A percentile compares a stretch with the other conserved stretches of the same genome.
These are phyloP conservation scores for Raffaelea deltoideospora DNA, from an alignment of 2,329 filamentous ascomycete species.

Conservation along the genomic window DNA sequence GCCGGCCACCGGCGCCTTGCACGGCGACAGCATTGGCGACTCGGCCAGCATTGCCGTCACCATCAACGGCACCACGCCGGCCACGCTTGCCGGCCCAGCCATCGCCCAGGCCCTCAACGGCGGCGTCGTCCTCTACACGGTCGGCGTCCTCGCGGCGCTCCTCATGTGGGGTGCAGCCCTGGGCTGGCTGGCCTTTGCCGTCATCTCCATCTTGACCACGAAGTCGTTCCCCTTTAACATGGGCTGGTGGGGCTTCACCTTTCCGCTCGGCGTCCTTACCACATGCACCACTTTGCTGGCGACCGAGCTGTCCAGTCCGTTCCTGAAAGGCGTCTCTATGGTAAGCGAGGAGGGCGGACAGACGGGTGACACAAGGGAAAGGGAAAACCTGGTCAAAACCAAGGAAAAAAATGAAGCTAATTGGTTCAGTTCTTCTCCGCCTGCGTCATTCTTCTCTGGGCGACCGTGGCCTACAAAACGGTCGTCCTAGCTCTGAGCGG, in stretches of 20 bases:
- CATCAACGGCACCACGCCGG: too few relatives aligned
- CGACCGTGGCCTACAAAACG: slow-evolving; percentile 24
- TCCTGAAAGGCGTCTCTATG: slow-evolving; percentile 23
- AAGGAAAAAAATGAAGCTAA: too few relatives aligned
- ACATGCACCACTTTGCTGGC: slow-evolving; percentile 25
- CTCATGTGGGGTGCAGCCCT: slow-evolving; percentile 20
- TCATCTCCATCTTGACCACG: slow-evolving; percentile 16
- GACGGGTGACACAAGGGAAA: neutral
- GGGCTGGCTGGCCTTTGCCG: slow-evolving; percentile 19
- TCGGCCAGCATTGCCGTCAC: slow-evolving; percentile 19
- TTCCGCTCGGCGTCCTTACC: slow-evolving; percentile 22
- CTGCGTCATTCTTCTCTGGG: slow-evolving; percentile 25
- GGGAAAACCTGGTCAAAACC: neutral
- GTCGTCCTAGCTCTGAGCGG: slow-evolving; percentile 21
- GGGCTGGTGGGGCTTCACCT: slow-evolving; percentile 24
- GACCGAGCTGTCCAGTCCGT: slow-evolving; percentile 23
- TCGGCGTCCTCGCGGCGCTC: slow-evolving; percentile 25
- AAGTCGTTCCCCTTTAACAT: slow-evolving; percentile 22
- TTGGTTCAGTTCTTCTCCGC: slow-evolving; percentile 26
- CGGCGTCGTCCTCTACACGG: slow-evolving; percentile 38
- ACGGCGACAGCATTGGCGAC: slow-evolving; percentile 2
- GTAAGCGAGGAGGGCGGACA: slow-evolving; percentile 5
- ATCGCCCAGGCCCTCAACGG: too few relatives aligned
- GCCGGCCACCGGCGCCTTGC: slow-evolving; percentile 22
- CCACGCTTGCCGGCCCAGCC: too few relatives aligned